Evolutionary conservation across 768 basidiomycete genomes (phyloP).

Genomic region (Suillus variegatus): DNA sequence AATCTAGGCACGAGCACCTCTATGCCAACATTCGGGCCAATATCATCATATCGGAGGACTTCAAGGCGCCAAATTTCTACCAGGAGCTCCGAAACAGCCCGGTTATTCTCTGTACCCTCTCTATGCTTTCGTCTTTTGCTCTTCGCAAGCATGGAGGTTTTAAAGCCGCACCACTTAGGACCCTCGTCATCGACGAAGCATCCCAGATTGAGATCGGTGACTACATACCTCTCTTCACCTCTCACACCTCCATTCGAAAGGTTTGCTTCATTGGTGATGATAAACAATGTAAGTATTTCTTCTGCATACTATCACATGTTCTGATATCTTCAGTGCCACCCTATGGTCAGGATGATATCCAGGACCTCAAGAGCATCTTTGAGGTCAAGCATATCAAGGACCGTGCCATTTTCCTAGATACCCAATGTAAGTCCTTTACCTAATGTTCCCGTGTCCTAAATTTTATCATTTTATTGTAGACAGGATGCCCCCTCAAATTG

Average conservation of each 20-base stretch:
- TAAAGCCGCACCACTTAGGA: conserved; percentile 38
- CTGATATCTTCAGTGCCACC: conserved; percentile 67
- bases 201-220: conserved; percentile 63
- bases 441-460: not conserved
- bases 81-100: conserved; percentile 38
- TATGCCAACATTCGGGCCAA: conserved; percentile 52
- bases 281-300: conserved; percentile 52
- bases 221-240: conserved; percentile 45
- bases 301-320: conserved; percentile 30
- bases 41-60: conserved; percentile 51
- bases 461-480: conserved; percentile 44
- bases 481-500: conserved; percentile 83
- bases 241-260: conserved; percentile 43
- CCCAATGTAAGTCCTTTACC: conserved; percentile 58
- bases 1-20: conserved; percentile 78
- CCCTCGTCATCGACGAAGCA: conserved; percentile 63
- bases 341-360: conserved; percentile 69
- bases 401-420: conserved; percentile 59
- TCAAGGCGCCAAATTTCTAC: conserved; percentile 23
- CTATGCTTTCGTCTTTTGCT: conserved; percentile 60
- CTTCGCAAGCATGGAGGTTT: conserved; percentile 24
- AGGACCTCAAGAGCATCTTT: conserved; percentile 73
- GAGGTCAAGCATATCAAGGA: conserved; percentile 62
- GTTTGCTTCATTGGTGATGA: conserved; percentile 66
- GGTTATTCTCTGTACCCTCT: conserved; percentile 75